Conservation (phyloP, 306 rosid species). For the Glycine latifolia region DNA sequence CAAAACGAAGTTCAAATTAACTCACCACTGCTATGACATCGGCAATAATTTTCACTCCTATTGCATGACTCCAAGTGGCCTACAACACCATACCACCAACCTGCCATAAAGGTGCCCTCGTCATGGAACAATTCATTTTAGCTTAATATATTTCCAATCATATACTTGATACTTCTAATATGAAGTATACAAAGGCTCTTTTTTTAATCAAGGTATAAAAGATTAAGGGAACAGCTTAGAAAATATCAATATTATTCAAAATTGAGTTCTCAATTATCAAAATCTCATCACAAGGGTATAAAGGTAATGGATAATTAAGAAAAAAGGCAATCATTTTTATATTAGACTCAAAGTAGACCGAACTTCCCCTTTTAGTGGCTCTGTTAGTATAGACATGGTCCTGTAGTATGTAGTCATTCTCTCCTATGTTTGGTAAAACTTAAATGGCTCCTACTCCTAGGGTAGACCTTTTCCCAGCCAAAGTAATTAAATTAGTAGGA, state of each 20-base stretch:
- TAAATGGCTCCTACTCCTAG: background rate
- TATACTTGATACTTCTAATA: conserved; percentile 1
- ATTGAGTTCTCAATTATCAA: background rate
- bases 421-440: background rate
- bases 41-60: conserved; percentile 69
- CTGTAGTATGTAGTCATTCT: conserved; percentile 24
- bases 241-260: conserved; percentile 3
- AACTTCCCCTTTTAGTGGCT: conserved; percentile 2
- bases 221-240: conserved; percentile 10
- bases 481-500: conserved; percentile 26
- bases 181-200: conserved; percentile 8
- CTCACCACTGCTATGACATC: conserved; percentile 73
- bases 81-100: conserved; percentile 94
- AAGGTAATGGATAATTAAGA: conserved; percentile 30
- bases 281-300: conserved; percentile 14
- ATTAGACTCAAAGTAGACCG: conserved; percentile 29
- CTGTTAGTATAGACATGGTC: conserved; percentile 6
- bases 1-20: conserved; percentile 35
- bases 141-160: conserved; percentile 25
- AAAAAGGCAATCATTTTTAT: background rate
- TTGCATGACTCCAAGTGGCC: conserved; percentile 87
- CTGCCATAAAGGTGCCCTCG: conserved; percentile 56
- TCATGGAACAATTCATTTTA: conserved; percentile 35
- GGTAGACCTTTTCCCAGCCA: background rate
- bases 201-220: background rate